Conservation (phyloP, 1,284 basidiomycete species). For the Rugosomyces carneus region DNA sequence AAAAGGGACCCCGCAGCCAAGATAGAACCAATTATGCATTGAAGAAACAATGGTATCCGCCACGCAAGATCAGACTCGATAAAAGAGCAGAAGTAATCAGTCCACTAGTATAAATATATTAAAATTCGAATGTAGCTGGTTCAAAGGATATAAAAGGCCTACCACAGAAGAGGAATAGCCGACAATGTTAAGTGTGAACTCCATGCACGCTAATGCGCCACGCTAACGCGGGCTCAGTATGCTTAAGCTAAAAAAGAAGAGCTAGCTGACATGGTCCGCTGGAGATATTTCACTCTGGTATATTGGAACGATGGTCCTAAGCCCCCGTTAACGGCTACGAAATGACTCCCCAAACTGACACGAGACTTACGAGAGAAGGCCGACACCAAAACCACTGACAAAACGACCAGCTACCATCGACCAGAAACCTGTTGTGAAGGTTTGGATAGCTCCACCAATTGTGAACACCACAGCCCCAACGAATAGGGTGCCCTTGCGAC, state of each 20-base stretch:
- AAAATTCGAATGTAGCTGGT: conserved; percentile 1
- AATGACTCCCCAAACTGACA: not conserved
- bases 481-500: conserved; percentile 84
- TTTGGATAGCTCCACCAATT: conserved; percentile 86
- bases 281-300: conserved; percentile 98
- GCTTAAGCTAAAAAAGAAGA: not conserved
- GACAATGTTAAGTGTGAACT: conserved; percentile 91
- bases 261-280: conserved; percentile 71
- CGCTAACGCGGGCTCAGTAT: conserved; percentile 40
- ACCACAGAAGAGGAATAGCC: conserved; percentile 96
- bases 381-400: conserved; percentile 90
- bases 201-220: conserved; percentile 91
- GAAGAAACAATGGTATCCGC: conserved; percentile 82
- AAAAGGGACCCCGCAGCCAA: conserved; percentile 80
- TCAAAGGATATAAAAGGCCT: conserved; percentile 25
- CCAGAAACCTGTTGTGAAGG: conserved; percentile 78
- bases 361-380: conserved; percentile 74
- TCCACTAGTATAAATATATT: conserved; percentile 58
- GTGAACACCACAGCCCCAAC: conserved; percentile 86
- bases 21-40: conserved; percentile 83
- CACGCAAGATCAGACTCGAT: conserved; percentile 78
- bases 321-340: conserved; percentile 1
- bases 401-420: conserved; percentile 87
- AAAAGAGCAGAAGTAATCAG: conserved; percentile 91
- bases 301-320: conserved; percentile 92